Base-by-base conservation (phyloP, 2,329 filamentous ascomycete species). In the Ascochyta pisi region DNA sequence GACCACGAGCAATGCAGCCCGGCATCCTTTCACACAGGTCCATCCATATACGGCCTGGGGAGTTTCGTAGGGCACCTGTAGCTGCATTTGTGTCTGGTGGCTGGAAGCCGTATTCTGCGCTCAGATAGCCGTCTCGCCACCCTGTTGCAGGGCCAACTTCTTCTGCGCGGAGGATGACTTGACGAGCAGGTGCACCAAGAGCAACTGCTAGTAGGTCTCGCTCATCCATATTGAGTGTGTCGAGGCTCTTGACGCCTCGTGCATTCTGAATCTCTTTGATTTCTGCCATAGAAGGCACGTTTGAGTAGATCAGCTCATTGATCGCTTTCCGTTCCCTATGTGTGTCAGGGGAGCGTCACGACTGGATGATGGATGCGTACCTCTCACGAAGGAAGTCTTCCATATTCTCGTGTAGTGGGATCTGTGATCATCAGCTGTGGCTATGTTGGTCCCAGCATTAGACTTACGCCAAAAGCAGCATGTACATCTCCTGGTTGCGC, bases 1-100 rank as follows among this genome's bases (percentile, higher is more conserved):
- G 76, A 1, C 82, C 82, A 44, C 82, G 70, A 1, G 80, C 77
- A 1, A 82, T 77, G 41, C 80, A 82, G 0, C 82, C 82, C 0
- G 82, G 82, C 78, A 84, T 84, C 2, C 82, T 73, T 63, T 83
- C 81, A 52, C 80, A 82, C 0, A 84, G 73, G 57, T 84, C 82
- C 3, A 80, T 80, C 82, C 83, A 85, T 15, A 84, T 77, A n/a
- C 82, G 73, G 0, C 82, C 82, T 0, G 81, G 81, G 0, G 80
- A 82, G 57, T 74, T 78, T 27, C 77, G 79, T 15, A 79, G 73
- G 5, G 80, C 81, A 4, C 77, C 79, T 1, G 77, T 76, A 0
- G 82, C 73, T 52, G 81, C 82, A 57, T 82, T 80, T 12, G 81
- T 79, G 57, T 84, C 81, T 1, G 78, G 77, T 0, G 82, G 80